Evolutionary conservation across 352 stramenopile genomes (phyloP).

Genomic region (Phytophthora parvispora): DNA sequence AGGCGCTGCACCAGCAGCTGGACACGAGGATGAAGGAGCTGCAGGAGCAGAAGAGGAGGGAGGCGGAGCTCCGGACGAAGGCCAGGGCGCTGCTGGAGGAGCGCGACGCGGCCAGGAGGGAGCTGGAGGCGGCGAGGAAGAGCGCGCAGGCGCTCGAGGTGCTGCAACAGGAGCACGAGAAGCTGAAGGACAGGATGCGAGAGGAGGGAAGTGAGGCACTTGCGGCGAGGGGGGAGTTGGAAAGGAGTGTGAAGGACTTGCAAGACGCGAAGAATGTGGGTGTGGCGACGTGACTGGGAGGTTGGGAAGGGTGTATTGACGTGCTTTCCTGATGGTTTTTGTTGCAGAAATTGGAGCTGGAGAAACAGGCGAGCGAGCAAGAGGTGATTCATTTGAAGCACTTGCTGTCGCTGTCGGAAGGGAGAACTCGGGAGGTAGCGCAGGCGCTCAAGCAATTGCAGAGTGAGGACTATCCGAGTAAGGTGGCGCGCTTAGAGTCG

Average conservation of each 20-base stretch:
- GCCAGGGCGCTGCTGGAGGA: slow-evolving; percentile 42
- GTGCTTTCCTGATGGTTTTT: background rate
- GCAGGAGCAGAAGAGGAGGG: slow-evolving; percentile 47
- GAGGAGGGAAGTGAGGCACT: slow-evolving; percentile 37
- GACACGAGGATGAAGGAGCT: slow-evolving; percentile 54
- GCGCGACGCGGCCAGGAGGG: slow-evolving; percentile 37
- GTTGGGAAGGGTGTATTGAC: too few relatives aligned
- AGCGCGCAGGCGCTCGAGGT: slow-evolving; percentile 40
- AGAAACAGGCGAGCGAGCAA: slow-evolving; percentile 61
- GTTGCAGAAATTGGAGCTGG: slow-evolving; percentile 57
- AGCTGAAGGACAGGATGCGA: slow-evolving; percentile 40
- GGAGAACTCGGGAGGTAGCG: slow-evolving; percentile 54
- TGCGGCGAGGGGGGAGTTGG: slow-evolving; percentile 14
- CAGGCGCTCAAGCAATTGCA: slow-evolving; percentile 54
- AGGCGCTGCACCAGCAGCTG: slow-evolving; percentile 52
- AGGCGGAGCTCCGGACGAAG: slow-evolving; percentile 29
- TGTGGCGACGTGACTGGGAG: background rate
- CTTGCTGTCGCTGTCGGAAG: slow-evolving; percentile 55
- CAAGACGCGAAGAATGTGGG: slow-evolving; percentile 45
- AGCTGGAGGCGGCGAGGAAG: slow-evolving; percentile 46
- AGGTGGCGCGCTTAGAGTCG: slow-evolving; percentile 59
- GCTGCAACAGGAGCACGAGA: slow-evolving; percentile 52
- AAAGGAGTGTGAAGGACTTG: slow-evolving; percentile 42
- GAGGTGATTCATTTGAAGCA: slow-evolving; percentile 67
- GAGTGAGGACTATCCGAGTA: slow-evolving; percentile 56